Evolutionary conservation across 2,329 filamentous ascomycete species (phyloP).

Genomic region (Sporothrix pseudoabietina): DNA sequence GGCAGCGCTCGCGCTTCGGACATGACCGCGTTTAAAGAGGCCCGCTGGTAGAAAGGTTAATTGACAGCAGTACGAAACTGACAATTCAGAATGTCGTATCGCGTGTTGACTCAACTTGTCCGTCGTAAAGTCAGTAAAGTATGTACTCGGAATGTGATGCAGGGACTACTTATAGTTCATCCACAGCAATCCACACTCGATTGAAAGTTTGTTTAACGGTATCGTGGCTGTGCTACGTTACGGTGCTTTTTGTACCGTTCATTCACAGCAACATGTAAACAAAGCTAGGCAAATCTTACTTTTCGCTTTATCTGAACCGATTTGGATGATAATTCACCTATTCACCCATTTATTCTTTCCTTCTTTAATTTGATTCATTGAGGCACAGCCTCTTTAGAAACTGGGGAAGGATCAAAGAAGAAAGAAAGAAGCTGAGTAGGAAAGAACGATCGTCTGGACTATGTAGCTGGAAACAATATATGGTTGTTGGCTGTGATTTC

Average conservation of each 20-base stretch:
- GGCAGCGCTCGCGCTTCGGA: constrained; percentile 14
- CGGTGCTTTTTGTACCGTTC: background rate
- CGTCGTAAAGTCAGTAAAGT: background rate
- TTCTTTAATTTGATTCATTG: background rate
- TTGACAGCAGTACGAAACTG: background rate
- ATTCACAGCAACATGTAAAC: background rate
- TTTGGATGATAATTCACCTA: background rate
- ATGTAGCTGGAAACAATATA: background rate
- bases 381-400: constrained; percentile 4
- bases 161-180: background rate
- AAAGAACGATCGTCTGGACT: background rate
- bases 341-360: background rate
- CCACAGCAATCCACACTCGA: background rate
- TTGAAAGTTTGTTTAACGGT: background rate
- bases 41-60: background rate
- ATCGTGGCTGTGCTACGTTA: constrained; percentile 19
- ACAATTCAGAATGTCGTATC: constrained; percentile 1
- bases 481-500: background rate
- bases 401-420: background rate
- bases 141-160: background rate
- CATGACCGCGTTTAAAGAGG: background rate
- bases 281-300: background rate
- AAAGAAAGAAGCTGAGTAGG: background rate
- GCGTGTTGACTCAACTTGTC: background rate
- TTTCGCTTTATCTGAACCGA: background rate